Evolutionary conservation across 768 basidiomycete genomes (phyloP), one percentile per base, ranked within the genome.

Genomic region (Pseudohyphozyma bogoriensis): DNA sequence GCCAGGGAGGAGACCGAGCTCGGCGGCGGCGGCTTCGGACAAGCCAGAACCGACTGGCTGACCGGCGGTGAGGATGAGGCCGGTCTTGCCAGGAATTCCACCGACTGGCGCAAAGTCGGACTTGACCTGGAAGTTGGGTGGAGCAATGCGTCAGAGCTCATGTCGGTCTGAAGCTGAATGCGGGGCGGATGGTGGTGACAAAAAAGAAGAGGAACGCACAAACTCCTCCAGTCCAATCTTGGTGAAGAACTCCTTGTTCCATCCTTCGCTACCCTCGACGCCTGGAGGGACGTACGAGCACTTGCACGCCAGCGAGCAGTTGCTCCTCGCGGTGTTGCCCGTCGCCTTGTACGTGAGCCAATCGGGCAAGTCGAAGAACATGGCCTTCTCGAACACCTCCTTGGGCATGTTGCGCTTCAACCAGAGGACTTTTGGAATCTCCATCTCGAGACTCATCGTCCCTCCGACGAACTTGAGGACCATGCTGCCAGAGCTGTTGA

Each of bases 361-460:
- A 55, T 64, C 66, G 39, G 71, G 69, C 31, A 71, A 44, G 55
- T 78, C 77, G 66, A 76, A 78, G 60, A 78, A 74, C 71, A 71
- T 72, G 69, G 70, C 72, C 22, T 67, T 32, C 24, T 58, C 39
- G 75, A 99, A 97, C 22, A 77, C 78, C 15, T 79, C 75, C 0
- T 81, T 71, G 3, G 79, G 71, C 91, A 97, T 92, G 76, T 86
- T 79, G 61, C 82, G 84, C 74, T 92, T 96, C 45, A 97, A 80
- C 95, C 95, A 97, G 32, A 97, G 82, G 33, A 92, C 85, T 60
- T 97, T 97, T 0, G 93, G 93, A 46, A 96, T 83, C 75, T 96
- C 93, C 95, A 97, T 97, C 74, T 97, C 92, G 45, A 96, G 80
- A 88, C 95, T 64, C 85, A 99, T 96, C 39, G 82, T 87, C 47